A percentile compares a stretch with the other conserved stretches of the same genome.
phyloP scores from a whole-genome alignment of 768 basidiomycete species.

The Russula griseocarnosa region DNA sequence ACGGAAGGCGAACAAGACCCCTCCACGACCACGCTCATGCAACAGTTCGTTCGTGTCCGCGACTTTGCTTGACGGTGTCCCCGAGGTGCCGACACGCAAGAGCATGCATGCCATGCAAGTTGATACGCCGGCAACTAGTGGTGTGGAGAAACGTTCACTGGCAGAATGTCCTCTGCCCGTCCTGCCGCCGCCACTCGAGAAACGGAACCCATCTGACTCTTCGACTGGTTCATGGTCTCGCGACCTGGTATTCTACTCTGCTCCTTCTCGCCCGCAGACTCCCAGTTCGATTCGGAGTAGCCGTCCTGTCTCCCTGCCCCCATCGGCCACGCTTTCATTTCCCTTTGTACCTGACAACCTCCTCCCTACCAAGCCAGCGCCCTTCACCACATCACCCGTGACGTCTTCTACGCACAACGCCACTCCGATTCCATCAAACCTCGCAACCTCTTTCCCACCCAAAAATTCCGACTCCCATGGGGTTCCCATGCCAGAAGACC shows the following conservation, averaged over 20 bases:
- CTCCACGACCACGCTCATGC: conserved; percentile 19
- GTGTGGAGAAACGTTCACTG: conserved; percentile 4
- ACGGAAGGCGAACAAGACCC: background rate
- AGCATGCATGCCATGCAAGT: conserved; percentile 25
- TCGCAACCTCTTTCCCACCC: conserved; percentile 10
- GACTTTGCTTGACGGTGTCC: conserved; percentile 9
- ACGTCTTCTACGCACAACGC: background rate
- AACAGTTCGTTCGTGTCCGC: conserved; percentile 23
- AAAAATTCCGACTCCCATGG: background rate
- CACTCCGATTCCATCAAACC: background rate
- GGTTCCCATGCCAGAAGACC: background rate
- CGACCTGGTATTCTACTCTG: conserved; percentile 19
- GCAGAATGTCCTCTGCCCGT: background rate
- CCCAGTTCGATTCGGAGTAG: conserved; percentile 20
- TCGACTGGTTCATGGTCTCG: conserved; percentile 22
- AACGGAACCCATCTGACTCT: conserved; percentile 17
- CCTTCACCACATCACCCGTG: conserved; percentile 17
- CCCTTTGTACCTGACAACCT: background rate
- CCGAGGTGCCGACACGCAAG: conserved; percentile 16
- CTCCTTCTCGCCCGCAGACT: conserved; percentile 22
- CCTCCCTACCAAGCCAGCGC: background rate
- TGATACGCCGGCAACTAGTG: conserved; percentile 11
- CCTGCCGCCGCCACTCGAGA: conserved; percentile 13
- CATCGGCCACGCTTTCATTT: conserved; percentile 11
- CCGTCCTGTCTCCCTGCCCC: conserved; percentile 16